Evolutionary conservation across 1,284 basidiomycete species (phyloP), one percentile per base, ranked within the genome.

Genomic region (Neolentinus lepideus): DNA sequence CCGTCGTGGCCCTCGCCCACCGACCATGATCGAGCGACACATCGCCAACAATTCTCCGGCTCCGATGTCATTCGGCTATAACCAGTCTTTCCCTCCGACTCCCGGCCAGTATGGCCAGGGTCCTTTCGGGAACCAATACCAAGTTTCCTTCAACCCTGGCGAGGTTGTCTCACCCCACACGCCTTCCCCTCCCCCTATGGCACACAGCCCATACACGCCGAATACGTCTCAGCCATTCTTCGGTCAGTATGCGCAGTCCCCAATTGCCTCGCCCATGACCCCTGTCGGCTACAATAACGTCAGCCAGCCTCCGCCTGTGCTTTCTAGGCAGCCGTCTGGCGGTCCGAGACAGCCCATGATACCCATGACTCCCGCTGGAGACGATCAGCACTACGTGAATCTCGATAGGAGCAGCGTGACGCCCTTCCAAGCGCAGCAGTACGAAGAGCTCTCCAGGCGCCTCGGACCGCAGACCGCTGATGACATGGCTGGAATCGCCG

Each of bases 391-490:
- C 57, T 87, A 88, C 57, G 74, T 81, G 21, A 82, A 88, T 61
- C 71, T 88, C 43, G 72, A 68, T 63, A 76, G 87, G 35, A 81
- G 82, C 14, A 87, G 85, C 61, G 79, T 88, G 2, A 81, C 85
- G 3, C 85, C 87, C 0, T 86, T 76, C 75, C 87, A 89, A 64
- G 85, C 83, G 24, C 76, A 75, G 0, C 87, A 89, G 65, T 88
- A 88, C 61, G 79, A 73, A n/a, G 84, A 84, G 61, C 88, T 88
- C 56, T 80, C 82, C 1, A 73, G 75, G 59, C 76, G 71, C 19
- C 64, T 89, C 48, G 77, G 80, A 56, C 66, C 74, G 8, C 61
- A 71, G 19, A 67, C 76, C 2, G 78, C 79, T 8, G 27, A 26
- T 3, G 22, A 4, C n/a, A 50, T 50, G 21, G 24, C 10, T 2